Percentiles rank a stretch among this genome's conserved stretches.
phyloP scores from a whole-genome alignment of 176 grass and related monocot species.

The Carex parvula region DNA sequence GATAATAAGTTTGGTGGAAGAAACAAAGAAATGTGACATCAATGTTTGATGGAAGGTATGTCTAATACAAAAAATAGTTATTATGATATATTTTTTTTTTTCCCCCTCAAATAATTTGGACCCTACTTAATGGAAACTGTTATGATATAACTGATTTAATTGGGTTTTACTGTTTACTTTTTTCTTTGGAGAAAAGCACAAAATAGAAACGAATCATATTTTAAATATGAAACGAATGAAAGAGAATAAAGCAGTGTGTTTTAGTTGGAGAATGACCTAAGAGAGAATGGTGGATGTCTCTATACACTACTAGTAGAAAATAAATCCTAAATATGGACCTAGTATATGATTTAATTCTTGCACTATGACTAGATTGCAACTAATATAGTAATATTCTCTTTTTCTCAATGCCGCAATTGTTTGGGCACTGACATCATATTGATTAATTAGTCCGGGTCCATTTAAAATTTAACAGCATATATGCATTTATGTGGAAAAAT shows the following conservation, averaged over 20 bases:
- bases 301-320: not conserved
- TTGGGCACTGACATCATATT: not conserved
- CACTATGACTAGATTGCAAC: not conserved
- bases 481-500: constrained; percentile 2
- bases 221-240: constrained; percentile 9
- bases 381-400: not conserved
- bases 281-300: constrained; percentile 23
- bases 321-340: not conserved
- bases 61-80: not conserved
- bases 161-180: constrained; percentile 10
- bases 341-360: not conserved
- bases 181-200: not conserved
- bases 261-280: constrained; percentile 9
- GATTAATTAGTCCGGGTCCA: not conserved
- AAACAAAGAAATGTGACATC: not conserved
- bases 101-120: not conserved
- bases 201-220: not conserved
- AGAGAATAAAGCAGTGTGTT: constrained; percentile 16
- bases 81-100: not conserved
- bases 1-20: not conserved
- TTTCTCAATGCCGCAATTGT: not conserved
- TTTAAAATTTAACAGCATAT: not conserved
- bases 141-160: constrained; percentile 6
- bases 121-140: not conserved
- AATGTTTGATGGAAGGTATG: constrained; percentile 21